These are phyloP conservation scores for Starmerella khaoyaiensis DNA, from an alignment of 805 yeast species.

Conservation along the genomic window DNA sequence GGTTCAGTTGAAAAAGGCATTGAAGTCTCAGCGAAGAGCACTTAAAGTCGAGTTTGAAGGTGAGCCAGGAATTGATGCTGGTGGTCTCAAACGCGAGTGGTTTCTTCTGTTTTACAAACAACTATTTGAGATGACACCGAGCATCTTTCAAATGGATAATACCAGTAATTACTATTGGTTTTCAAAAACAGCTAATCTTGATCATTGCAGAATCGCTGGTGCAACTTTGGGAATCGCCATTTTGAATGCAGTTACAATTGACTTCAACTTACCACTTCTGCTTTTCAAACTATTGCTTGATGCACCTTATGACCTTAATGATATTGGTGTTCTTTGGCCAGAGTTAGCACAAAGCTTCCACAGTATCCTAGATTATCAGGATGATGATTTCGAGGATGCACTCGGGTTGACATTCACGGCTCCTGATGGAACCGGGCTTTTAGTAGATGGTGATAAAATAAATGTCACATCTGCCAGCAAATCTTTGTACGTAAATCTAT, in stretches of 20 bases:
- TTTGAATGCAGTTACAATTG: slow-evolving; percentile 77
- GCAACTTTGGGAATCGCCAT: slow-evolving; percentile 81
- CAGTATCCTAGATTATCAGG: slow-evolving; percentile 34
- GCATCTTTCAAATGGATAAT: slow-evolving; percentile 52
- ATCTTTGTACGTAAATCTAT: slow-evolving; percentile 45
- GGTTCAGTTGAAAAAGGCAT: slow-evolving; percentile 37
- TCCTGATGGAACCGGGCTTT: slow-evolving; percentile 45
- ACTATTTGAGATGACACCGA: slow-evolving; percentile 54
- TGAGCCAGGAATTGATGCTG: slow-evolving; percentile 93
- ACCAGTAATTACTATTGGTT: slow-evolving; percentile 74
- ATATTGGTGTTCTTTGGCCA: slow-evolving; percentile 59
- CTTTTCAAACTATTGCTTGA: slow-evolving; percentile 61
- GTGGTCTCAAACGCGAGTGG: slow-evolving; percentile 93
- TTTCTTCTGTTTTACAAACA: slow-evolving; percentile 59
- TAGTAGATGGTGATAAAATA: slow-evolving; percentile 43
- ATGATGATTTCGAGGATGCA: slow-evolving; percentile 35
- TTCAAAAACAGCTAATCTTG: slow-evolving; percentile 21
- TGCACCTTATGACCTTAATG: slow-evolving; percentile 44
- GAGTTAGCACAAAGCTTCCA: slow-evolving; percentile 42
- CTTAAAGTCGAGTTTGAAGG: slow-evolving; percentile 65
- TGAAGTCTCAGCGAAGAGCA: slow-evolving; percentile 41
- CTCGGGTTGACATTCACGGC: slow-evolving; percentile 55
- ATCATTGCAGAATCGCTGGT: slow-evolving; percentile 60
- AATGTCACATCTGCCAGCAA: slow-evolving; percentile 49
- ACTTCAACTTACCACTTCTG: slow-evolving; percentile 61